These are phyloP conservation scores for Entomortierella lignicola DNA, from an alignment of 192 early-diverging fungal genomes.

Conservation along the genomic window DNA sequence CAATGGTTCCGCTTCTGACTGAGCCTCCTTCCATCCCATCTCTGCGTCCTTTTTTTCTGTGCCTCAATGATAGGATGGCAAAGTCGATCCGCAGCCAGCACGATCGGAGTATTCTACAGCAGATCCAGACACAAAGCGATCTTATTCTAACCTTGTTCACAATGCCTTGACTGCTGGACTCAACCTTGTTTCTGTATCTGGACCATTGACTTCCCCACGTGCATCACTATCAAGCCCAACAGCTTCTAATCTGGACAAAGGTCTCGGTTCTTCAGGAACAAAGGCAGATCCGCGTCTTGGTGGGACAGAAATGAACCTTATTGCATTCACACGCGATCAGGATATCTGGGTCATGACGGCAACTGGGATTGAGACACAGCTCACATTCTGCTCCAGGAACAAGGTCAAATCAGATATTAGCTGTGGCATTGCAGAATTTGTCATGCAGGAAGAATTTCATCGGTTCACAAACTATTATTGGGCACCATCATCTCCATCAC, in stretches of 20 bases:
- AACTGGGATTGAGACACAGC: conserved; percentile 64
- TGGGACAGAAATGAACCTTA: conserved; percentile 57
- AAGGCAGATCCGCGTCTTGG: conserved; percentile 70
- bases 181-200: conserved; percentile 42
- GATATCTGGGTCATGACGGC: conserved; percentile 71
- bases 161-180: conserved; percentile 33
- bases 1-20: background rate
- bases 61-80: conserved; percentile 25
- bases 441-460: conserved; percentile 82
- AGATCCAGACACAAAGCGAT: conserved; percentile 2
- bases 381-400: conserved; percentile 65
- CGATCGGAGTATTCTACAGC: background rate
- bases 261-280: conserved; percentile 11
- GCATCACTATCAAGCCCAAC: conserved; percentile 17
- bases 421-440: conserved; percentile 75
- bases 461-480: conserved; percentile 74
- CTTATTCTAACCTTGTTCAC: conserved; percentile 24
- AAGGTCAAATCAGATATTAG: conserved; percentile 54
- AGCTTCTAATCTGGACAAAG: conserved; percentile 20
- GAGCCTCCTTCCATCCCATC: background rate
- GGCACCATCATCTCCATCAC: conserved; percentile 38
- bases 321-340: conserved; percentile 70
- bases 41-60: background rate
- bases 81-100: conserved; percentile 31
- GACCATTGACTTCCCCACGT: conserved; percentile 33